Base-by-base conservation (phyloP, 306 rosid genomes). In the Pyrus betulifolia region DNA sequence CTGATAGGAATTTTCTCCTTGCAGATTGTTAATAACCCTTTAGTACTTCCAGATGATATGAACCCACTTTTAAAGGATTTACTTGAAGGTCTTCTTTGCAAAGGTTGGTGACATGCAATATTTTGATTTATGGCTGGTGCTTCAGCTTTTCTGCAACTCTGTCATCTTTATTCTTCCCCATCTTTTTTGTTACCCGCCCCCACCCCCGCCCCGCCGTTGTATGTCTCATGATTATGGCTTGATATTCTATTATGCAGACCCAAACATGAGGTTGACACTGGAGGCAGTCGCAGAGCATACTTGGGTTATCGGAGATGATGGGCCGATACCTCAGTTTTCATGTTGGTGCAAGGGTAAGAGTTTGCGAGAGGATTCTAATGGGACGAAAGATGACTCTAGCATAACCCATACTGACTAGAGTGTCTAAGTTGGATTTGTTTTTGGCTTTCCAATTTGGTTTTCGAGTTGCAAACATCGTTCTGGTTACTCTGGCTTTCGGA, bases 321-420 rank as follows among this genome's bases (percentile, higher is more conserved):
- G 97, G 66, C 93, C 93, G 38, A 69, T 94, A 80, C 87, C 84
- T 63, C 84, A 71, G 80, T 86, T 86, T 79, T 78, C 60, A 67
- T 94, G 98, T 77, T 94, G 95, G 97, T 94, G 98, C 87, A 85
- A 89, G 81, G 89, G 93, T 83, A 85, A 88, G 82, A 76, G 82
- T 67, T 35, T 61, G 70, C 64, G 40, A 22, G 89, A 87, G 79
- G 89, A 90, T 63, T 54, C 69, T 69, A 61, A 83, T 64, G 81
- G 77, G 77, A 85, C 23, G 85, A 74, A 82, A 80, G 54, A 71
- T 19, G 54, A 73, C 51, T 68, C 73, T 78, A 67, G 69, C 55
- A 83, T 74, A 79, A 86, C 61, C 76, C 75, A 66, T 58, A 72
- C 86, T 65, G 30, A 78, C 84, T 78, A 66, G 78, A 60, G 76